phyloP scores from a whole-genome alignment of 495 filamentous ascomycete species.

The Penicillium angulare region DNA sequence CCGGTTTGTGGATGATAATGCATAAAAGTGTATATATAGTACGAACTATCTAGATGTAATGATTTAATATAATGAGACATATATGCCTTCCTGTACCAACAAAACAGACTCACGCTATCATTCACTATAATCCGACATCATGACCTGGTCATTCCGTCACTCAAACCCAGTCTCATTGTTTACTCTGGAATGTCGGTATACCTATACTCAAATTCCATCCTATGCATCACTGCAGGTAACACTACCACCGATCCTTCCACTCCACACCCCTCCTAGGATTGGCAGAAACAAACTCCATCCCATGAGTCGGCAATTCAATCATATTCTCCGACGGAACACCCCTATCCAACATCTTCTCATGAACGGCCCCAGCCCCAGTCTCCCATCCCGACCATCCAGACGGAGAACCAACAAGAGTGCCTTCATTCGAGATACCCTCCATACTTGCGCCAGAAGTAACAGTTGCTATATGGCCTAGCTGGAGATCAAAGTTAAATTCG shows the following conservation, averaged over 20 bases:
- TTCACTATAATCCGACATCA: no score
- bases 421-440: neutral
- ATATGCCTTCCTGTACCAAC: no score
- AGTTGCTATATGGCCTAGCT: slow-evolving; percentile 13
- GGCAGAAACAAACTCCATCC: neutral
- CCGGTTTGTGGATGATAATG: slow-evolving; percentile 47
- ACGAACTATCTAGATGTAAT: no score
- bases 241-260: neutral
- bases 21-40: no score
- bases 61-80: no score
- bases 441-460: slow-evolving; percentile 7
- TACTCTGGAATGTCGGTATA: no score
- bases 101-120: no score
- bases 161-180: no score
- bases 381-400: no score
- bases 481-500: neutral
- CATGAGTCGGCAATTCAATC: slow-evolving; percentile 21
- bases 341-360: slow-evolving; percentile 31
- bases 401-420: neutral
- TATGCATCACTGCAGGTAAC: no score
- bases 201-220: no score
- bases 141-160: no score
- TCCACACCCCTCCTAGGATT: neutral
- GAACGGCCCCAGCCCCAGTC: neutral
- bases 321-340: slow-evolving; percentile 10